Base-by-base conservation (phyloP, 1,284 basidiomycete species). In the Porogramme epimiltina region DNA sequence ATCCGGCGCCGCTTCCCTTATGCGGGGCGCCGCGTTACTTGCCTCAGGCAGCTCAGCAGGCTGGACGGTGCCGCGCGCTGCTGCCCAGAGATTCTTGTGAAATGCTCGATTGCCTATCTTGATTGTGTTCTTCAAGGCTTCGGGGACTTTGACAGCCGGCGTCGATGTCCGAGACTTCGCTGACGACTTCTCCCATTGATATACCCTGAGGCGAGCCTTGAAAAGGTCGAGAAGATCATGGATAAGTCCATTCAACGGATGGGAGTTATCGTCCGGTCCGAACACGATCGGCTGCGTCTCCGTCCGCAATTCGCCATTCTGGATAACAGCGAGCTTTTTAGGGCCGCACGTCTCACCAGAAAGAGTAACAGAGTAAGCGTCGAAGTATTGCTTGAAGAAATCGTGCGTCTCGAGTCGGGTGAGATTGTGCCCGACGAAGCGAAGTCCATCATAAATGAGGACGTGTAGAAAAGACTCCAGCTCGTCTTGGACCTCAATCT, bases 381-480 rank as follows among this genome's bases (percentile, higher is more conserved):
- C n/a, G 34, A 37, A 37, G 34, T 37, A 37, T 18, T 37, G 9
- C 13, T 16, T 6, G 34, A 13, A 37, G 16, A 37, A 37, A 18
- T 18, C 4, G 8, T 23, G 15, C 16, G 33, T 1, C 1, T 8
- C 13, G 24, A 33, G 24, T 15, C 9, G 28, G 4, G 42, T 36
- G 33, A 49, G 52, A 42, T 50, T 52, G 20, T 47, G 5, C 2
- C 18, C 23, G 15, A 50, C 31, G 42, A 47, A 49, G 5, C 45
- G 45, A 9, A 53, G 20, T 4, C 47, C 51, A 13, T 49, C 19
- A 34, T 45, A 46, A 6, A 53, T 20, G 8, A 53, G 22, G 19
- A 56, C 51, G 45, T 56, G 37, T 20, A 53, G 22, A 38, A 56
- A 56, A 3, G 51, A 47, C 22, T 53, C 55, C 4, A 56, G 48